Evolutionary conservation across 345 rosid genomes (phyloP).

Genomic region (Brassica carinata): DNA sequence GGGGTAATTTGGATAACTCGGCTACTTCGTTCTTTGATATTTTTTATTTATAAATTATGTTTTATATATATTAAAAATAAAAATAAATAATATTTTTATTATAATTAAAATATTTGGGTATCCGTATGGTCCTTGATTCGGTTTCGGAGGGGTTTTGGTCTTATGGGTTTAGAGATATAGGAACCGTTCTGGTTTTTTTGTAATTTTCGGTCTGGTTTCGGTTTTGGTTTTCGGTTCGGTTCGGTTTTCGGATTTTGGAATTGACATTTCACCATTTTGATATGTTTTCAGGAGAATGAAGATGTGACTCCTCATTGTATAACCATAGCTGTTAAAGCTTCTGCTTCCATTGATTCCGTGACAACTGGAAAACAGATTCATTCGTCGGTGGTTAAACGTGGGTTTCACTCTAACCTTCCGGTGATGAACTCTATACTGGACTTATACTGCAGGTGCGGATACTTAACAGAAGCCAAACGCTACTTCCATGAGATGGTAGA

Average conservation of each 20-base stretch:
- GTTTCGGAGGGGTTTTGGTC: too few species aligned
- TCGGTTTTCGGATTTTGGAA: background rate
- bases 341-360: slow-evolving; percentile 61
- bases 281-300: slow-evolving; percentile 54
- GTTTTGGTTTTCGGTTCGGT: background rate
- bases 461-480: slow-evolving; percentile 59
- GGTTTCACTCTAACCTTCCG: slow-evolving; percentile 69
- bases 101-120: too few species aligned
- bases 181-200: background rate
- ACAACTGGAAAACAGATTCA: slow-evolving; percentile 72
- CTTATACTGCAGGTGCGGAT: slow-evolving; percentile 83
- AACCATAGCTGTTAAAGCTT: slow-evolving; percentile 85
- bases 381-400: slow-evolving; percentile 54
- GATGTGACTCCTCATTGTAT: slow-evolving; percentile 65
- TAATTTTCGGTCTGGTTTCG: background rate
- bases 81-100: too few species aligned
- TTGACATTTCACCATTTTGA: background rate
- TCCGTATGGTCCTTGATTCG: too few species aligned
- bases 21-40: background rate
- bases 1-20: too few species aligned
- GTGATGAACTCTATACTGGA: slow-evolving; percentile 85
- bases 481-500: slow-evolving; percentile 70
- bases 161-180: background rate
- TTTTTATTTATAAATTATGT: too few species aligned
- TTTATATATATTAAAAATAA: too few species aligned